These are phyloP conservation scores for Lactarius hatsudake DNA, from an alignment of 768 basidiomycete species.

Conservation along the genomic window DNA sequence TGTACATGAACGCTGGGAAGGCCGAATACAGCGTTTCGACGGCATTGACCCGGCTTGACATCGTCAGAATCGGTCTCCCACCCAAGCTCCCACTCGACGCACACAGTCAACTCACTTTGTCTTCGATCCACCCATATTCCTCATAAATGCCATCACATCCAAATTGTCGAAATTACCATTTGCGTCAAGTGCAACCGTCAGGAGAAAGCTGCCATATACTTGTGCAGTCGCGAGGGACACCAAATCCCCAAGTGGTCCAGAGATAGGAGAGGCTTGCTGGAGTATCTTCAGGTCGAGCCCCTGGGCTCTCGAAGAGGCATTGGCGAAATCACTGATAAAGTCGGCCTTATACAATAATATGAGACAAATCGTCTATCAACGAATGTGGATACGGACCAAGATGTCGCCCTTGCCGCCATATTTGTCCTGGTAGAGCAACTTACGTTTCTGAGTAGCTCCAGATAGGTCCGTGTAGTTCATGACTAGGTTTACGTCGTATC, in stretches of 20 bases:
- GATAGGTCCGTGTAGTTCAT: too few relatives aligned
- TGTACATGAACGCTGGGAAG: slow-evolving; percentile 52
- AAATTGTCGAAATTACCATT: slow-evolving; percentile 49
- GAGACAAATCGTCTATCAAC: too few relatives aligned
- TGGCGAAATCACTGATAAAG: slow-evolving; percentile 44
- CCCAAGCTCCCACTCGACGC: too few relatives aligned
- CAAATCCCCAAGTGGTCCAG: slow-evolving; percentile 46
- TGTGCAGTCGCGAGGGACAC: slow-evolving; percentile 55
- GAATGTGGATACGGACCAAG: too few relatives aligned
- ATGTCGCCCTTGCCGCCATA: too few relatives aligned
- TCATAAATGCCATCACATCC: slow-evolving; percentile 56
- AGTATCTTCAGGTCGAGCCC: slow-evolving; percentile 48
- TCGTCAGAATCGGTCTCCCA: background rate
- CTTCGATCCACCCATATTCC: slow-evolving; percentile 12
- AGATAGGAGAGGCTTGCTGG: slow-evolving; percentile 47
- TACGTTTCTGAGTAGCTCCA: slow-evolving; percentile 25
- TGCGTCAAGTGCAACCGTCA: slow-evolving; percentile 48
- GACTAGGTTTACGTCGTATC: slow-evolving; percentile 3
- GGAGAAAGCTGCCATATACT: slow-evolving; percentile 52
- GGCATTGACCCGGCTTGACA: slow-evolving; percentile 37
- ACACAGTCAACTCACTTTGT: background rate
- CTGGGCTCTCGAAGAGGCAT: slow-evolving; percentile 44
- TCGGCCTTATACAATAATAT: slow-evolving; percentile 6
- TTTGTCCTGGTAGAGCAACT: slow-evolving; percentile 31
- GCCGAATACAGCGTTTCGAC: slow-evolving; percentile 56